These are phyloP conservation scores for Penicillium samsonianum DNA, from an alignment of 495 filamentous ascomycete species.

Conservation along the genomic window DNA sequence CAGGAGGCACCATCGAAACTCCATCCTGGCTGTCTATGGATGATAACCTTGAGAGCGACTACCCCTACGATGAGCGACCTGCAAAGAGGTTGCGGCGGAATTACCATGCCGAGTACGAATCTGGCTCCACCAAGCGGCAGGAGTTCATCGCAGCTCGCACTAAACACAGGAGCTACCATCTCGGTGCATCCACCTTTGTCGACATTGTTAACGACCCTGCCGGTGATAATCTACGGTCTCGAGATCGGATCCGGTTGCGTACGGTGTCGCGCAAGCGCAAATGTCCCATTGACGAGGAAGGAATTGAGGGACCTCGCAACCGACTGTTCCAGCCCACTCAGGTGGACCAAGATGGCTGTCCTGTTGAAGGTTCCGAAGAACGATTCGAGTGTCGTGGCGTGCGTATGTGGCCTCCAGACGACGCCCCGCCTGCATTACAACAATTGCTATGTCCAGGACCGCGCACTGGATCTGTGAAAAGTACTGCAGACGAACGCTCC, in stretches of 20 bases:
- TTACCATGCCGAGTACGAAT: conserved; percentile 50
- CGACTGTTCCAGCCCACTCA: conserved; percentile 41
- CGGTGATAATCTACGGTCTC: conserved; percentile 35
- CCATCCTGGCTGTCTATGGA: conserved; percentile 6
- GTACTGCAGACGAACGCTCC: conserved; percentile 62
- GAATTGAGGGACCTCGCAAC: conserved; percentile 33
- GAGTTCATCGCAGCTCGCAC: conserved; percentile 60
- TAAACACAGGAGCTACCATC: conserved; percentile 60
- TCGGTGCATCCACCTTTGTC: conserved; percentile 58
- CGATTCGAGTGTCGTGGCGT: conserved; percentile 53
- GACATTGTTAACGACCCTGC: conserved; percentile 65
- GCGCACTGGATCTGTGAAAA: conserved; percentile 48
- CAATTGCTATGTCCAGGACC: conserved; percentile 58
- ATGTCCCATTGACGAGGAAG: conserved; percentile 41
- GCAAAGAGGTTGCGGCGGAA: conserved; percentile 42
- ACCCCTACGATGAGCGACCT: conserved; percentile 40
- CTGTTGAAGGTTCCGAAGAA: conserved; percentile 41
- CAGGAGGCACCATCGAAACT: background rate
- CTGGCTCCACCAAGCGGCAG: conserved; percentile 39
- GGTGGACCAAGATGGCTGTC: conserved; percentile 24
- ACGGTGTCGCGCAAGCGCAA: conserved; percentile 48
- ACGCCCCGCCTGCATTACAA: conserved; percentile 49
- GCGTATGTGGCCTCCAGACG: conserved; percentile 60
- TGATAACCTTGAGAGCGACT: conserved; percentile 26
- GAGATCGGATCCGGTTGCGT: conserved; percentile 55